phyloP scores from a whole-genome alignment of 495 filamentous ascomycete genomes.

The Lophiotrema nucula region DNA sequence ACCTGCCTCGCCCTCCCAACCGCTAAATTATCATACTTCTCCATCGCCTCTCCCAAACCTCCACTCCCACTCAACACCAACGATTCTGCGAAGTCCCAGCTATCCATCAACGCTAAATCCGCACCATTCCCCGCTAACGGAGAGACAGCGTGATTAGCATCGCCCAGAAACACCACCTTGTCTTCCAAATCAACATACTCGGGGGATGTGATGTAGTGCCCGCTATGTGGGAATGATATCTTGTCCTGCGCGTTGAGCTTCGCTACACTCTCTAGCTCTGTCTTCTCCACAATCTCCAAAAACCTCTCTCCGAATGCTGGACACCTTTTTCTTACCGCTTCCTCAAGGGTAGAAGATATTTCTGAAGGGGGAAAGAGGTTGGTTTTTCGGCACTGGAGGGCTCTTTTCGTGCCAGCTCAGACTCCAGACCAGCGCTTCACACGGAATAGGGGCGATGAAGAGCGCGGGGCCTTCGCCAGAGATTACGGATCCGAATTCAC shows the following conservation, averaged over 20 bases:
- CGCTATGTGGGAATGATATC: not conserved
- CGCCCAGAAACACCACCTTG: slow-evolving; percentile 45
- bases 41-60: not conserved
- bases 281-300: slow-evolving; percentile 1
- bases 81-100: slow-evolving; percentile 14
- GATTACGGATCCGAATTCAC: slow-evolving; percentile 6
- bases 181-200: not conserved
- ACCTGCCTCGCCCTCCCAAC: slow-evolving; percentile 6
- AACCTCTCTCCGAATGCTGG: slow-evolving; percentile 10
- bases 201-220: not conserved
- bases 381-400: not conserved
- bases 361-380: slow-evolving; percentile 2
- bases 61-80: not conserved
- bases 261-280: slow-evolving; percentile 1
- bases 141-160: slow-evolving; percentile 47
- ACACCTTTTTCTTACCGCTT: not conserved
- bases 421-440: slow-evolving; percentile 2
- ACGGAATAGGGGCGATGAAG: slow-evolving; percentile 17
- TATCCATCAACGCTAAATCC: slow-evolving; percentile 39
- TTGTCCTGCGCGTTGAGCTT: slow-evolving; percentile 27
- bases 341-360: not conserved
- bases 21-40: slow-evolving; percentile 2
- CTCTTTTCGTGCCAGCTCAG: not conserved
- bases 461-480: slow-evolving; percentile 2
- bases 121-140: slow-evolving; percentile 49